These are phyloP conservation scores for Pseudogymnoascus sp. DNA, from an alignment of 2,329 filamentous ascomycete species.

Conservation along the genomic window DNA sequence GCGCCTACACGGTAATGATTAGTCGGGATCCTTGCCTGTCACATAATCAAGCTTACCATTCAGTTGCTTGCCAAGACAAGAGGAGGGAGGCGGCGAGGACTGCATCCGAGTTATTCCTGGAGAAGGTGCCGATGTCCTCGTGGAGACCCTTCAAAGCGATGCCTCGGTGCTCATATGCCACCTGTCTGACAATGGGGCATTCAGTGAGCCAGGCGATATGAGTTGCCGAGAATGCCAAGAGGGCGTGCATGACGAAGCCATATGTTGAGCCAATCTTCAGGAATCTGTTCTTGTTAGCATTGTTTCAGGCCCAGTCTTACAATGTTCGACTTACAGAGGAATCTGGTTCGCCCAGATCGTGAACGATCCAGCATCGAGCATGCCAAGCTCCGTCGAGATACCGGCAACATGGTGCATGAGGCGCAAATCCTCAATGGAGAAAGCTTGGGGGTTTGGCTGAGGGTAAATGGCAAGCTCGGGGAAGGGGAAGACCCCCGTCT, in stretches of 20 bases:
- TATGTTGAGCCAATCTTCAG: conserved; percentile 74
- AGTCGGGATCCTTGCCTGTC: conserved; percentile 27
- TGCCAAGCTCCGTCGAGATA: conserved; percentile 74
- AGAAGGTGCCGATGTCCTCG: conserved; percentile 78
- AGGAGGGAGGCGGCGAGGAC: conserved; percentile 86
- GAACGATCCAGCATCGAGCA: conserved; percentile 70
- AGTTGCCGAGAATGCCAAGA: conserved; percentile 89
- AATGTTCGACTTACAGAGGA: conserved; percentile 61
- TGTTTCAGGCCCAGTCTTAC: conserved; percentile 11
- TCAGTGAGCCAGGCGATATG: conserved; percentile 86
- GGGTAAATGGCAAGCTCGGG: conserved; percentile 71
- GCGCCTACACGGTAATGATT: conserved; percentile 51
- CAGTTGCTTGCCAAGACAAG: conserved; percentile 90
- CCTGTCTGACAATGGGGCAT: conserved; percentile 74
- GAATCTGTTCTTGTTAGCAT: conserved; percentile 47
- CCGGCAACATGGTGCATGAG: conserved; percentile 86
- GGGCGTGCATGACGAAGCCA: conserved; percentile 86
- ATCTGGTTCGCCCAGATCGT: conserved; percentile 91
- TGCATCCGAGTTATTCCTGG: conserved; percentile 78
- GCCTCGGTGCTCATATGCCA: conserved; percentile 83
- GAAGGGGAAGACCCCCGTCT: conserved; percentile 78
- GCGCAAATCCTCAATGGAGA: conserved; percentile 70
- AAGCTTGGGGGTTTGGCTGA: conserved; percentile 61
- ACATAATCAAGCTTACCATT: conserved; percentile 61
- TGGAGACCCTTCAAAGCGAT: conserved; percentile 81